Evolutionary conservation across 2,329 filamentous ascomycete species (phyloP).

Genomic region (Drechslerella coelobrocha): DNA sequence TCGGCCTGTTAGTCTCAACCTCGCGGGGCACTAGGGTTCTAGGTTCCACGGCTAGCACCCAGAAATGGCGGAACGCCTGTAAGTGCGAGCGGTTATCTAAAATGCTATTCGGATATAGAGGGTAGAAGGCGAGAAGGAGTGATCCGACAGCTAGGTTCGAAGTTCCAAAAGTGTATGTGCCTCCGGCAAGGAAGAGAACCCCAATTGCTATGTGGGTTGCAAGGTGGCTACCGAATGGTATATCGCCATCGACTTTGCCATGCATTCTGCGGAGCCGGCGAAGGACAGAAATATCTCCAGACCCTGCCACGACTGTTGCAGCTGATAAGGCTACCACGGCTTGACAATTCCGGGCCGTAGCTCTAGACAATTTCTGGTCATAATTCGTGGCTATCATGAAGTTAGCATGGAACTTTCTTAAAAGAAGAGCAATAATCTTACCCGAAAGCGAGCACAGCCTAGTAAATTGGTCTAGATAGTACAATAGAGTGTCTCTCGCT

Average conservation of each 20-base stretch:
- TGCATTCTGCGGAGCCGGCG: constrained; percentile 86
- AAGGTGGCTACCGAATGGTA: constrained; percentile 90
- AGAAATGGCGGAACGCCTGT: constrained; percentile 95
- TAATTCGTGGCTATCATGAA: constrained; percentile 66
- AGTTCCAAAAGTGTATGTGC: constrained; percentile 88
- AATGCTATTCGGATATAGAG: constrained; percentile 84
- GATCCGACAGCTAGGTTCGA: constrained; percentile 85
- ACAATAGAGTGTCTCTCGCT: constrained; percentile 81
- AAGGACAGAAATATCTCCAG: constrained; percentile 84
- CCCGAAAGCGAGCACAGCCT: constrained; percentile 70
- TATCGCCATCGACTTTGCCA: constrained; percentile 81
- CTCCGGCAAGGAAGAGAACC: constrained; percentile 86
- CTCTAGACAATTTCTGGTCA: constrained; percentile 81
- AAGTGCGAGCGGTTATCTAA: constrained; percentile 94
- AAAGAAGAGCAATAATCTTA: constrained; percentile 24
- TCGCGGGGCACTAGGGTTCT: constrained; percentile 89
- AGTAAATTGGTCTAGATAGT: constrained; percentile 86
- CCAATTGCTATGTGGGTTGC: constrained; percentile 92
- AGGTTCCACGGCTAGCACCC: constrained; percentile 90
- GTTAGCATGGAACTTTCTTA: constrained; percentile 4
- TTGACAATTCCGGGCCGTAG: constrained; percentile 87
- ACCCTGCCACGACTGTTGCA: constrained; percentile 93
- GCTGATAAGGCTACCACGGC: constrained; percentile 82
- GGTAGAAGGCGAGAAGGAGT: constrained; percentile 90
- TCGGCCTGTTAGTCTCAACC: constrained; percentile 78